Conservation (phyloP, 1,139 yeast species). For the Lodderomyces jiufengensis region DNA sequence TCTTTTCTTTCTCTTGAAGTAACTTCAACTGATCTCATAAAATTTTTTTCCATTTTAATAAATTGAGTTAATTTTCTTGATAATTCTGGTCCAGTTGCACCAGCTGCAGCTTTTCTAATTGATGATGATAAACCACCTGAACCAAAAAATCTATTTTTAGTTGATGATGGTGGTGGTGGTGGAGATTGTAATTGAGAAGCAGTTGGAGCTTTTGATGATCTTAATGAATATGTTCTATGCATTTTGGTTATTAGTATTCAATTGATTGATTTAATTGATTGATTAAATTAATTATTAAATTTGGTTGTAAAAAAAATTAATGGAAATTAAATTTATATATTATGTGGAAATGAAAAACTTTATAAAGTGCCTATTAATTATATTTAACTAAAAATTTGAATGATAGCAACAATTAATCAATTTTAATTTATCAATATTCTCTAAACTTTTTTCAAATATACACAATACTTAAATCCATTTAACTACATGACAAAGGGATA, state of each 20-base stretch:
- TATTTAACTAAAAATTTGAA: no score
- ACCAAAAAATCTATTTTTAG: constrained; percentile 78
- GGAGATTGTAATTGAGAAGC: constrained; percentile 93
- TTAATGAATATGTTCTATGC: constrained; percentile 98
- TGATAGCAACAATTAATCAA: no score
- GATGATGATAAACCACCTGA: constrained; percentile 79
- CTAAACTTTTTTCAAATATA: no score
- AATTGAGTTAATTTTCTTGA: constrained; percentile 84
- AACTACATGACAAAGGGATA: no score
- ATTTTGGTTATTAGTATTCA: constrained; percentile 40
- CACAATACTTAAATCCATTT: no score
- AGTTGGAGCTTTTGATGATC: constrained; percentile 94
- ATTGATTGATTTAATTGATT: no score
- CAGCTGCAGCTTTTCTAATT: constrained; percentile 86
- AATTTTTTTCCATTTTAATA: constrained; percentile 95
- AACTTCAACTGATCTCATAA: constrained; percentile 89
- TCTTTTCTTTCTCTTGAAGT: constrained; percentile 95
- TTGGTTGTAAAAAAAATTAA: no score
- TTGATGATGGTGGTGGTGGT: constrained; percentile 88
- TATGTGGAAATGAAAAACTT: no score
- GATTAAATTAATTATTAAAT: no score
- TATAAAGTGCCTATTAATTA: no score
- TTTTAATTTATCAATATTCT: no score
- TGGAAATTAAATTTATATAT: no score
- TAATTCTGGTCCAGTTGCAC: constrained; percentile 92